Base-by-base conservation (phyloP, 805 yeast species). In the Sungouiozyma ichnusensis region DNA sequence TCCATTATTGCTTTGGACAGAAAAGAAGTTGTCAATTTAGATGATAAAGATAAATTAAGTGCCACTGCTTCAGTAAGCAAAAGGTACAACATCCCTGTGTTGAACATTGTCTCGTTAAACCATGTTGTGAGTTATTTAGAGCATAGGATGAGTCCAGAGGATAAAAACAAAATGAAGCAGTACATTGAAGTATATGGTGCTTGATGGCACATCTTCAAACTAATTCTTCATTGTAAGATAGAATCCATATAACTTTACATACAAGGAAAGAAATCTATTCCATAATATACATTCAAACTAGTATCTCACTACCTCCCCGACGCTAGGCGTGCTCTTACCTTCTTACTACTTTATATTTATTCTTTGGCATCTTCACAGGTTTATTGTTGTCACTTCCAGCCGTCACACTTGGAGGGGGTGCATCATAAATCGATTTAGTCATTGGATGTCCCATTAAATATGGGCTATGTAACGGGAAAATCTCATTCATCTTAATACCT, bases 1-100 rank as follows among this genome's bases (percentile, higher is more conserved):
- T 76, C 86, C 44, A 80, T 87, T 46, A 85, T 92, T 57, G 95
- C 96, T 6, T 74, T 92, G 52, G 98, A 92, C 64, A 81, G 98
- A 71, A 94, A 88, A 70, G 98, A 92, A 67, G 79, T 92, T 38
- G 81, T 84, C 32, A 81, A 77, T 52, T 69, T 79, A 34, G 71
- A 71, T 35, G 58, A 56, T 35, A 52, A 55, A 29, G 62, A 60
- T 39, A 52, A 55, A 24, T 62, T 70, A 52, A 81, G 92, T 51
- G 94, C 97, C 38, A 85, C 95, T 4, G 81, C 81, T 59, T 78
- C 79, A 17, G 92, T 90, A 20, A 67, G 84, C 40, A 68, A 77
- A 55, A 75, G 72, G 57, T 81, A 80, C 59, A 72, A 73, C 33
- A 83, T 90, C 43, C 97, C 97, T 2, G 95, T 92, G 18, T 63